Evolutionary conservation across 179 eudicot genomes (phyloP), one percentile per base, ranked within the genome.

Genomic region (Heliamphora pulchella): DNA sequence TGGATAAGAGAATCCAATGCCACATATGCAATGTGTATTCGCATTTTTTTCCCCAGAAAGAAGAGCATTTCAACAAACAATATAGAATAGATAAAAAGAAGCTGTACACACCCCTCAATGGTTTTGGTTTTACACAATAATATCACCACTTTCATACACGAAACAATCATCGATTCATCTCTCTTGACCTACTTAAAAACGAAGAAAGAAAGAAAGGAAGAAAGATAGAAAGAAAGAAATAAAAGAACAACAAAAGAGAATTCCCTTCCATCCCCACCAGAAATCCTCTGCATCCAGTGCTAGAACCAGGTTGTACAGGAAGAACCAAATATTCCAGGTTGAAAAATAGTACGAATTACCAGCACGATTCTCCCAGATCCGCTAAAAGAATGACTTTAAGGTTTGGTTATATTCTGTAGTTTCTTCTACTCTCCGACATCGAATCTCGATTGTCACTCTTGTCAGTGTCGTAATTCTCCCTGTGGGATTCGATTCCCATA

Each of bases 381-480:
- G 58, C 77, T 63, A 66, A 47, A 80, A 20, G 79, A 81, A 68
- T 10, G 13, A 76, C 46, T 43, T 31, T 31, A 31, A 76, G 8
- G 76, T 62, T 78, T 57, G 59, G 65, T 81, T 80, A 84, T 18
- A 76, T 79, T 71, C 75, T 79, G 41, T 79, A 55, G 64, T 47
- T 74, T 77, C 91, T 87, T 67, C 72, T 84, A 81, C 87, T 85
- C 82, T 89, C 91, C 22, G 91, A 78, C 75, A 80, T 87, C 44
- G 87, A 79, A 61, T 91, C 94, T 41, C 88, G 91, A 84, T 86
- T 86, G 79, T 92, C 94, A 46, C 97, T 91, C 82, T 87, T 91
- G 80, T 92, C 97, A 1, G 97, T 88, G 85, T 92, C 97, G 4
- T 89, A 89, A 41, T 84, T 84, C 55, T 88, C 93, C 82, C 84